phyloP scores from a whole-genome alignment of 2,329 filamentous ascomycete species.

The Colletotrichum karsti region DNA sequence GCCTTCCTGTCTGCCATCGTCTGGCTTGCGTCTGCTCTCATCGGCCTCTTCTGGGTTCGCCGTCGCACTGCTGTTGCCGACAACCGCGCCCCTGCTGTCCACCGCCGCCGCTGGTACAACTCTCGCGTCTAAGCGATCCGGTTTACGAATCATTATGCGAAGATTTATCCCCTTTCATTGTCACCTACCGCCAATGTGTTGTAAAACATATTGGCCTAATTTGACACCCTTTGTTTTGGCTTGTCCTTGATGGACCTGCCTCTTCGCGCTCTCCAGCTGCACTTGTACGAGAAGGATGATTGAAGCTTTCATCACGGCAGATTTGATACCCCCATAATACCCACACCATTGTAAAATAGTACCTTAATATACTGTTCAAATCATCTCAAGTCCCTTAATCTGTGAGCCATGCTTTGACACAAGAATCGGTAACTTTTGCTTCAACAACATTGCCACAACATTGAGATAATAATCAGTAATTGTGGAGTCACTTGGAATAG shows the following conservation, averaged over 20 bases:
- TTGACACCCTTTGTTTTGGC: too few species aligned
- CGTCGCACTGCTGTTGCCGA: slow-evolving; percentile 43
- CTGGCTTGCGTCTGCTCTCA: slow-evolving; percentile 72
- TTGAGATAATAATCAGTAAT: too few species aligned
- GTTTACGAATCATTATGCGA: too few species aligned
- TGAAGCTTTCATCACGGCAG: neutral
- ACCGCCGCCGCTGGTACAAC: slow-evolving; percentile 51
- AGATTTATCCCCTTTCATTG: too few species aligned
- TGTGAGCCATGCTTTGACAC: too few species aligned
- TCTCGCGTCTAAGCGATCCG: slow-evolving; percentile 50
- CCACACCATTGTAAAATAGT: neutral
- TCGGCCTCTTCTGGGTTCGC: slow-evolving; percentile 65
- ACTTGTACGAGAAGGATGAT: neutral
- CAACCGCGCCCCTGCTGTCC: slow-evolving; percentile 32
- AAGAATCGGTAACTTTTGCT: too few species aligned
- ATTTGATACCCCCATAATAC: slow-evolving; percentile 18
- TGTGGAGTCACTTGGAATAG: too few species aligned
- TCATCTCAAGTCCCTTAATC: neutral
- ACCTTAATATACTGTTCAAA: neutral
- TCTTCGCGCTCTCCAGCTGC: neutral
- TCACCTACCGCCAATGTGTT: too few species aligned
- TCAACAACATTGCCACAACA: too few species aligned
- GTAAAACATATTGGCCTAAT: too few species aligned
- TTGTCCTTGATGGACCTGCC: neutral
- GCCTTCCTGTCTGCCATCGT: slow-evolving; percentile 75